Base-by-base conservation (phyloP, 73 alveolate genomes). In the Effrenium voratum region DNA sequence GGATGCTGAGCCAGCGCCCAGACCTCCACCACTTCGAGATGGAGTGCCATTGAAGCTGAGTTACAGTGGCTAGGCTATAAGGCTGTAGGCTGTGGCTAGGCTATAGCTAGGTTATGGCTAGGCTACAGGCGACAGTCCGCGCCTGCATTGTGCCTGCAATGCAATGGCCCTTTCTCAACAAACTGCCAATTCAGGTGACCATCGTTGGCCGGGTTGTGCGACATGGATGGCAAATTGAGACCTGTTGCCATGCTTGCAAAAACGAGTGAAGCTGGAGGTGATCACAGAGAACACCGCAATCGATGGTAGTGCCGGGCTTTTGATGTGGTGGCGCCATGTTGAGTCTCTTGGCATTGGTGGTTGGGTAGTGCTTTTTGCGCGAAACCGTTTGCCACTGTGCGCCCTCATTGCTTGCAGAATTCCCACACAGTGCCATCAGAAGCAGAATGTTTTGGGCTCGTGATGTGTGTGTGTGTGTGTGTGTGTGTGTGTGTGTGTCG, bases 251-350 rank as follows among this genome's bases (percentile, higher is more conserved):
- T 63, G 26, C 77, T 30, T 36, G 12, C 26, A 36, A 63, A 8
- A 8, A 22, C 10, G 77, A 63, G 43, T 36, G 10, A 24, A 36
- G 77, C 40, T 70, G 47, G 26, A 87, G 95, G 95, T 87, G 5
- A 87, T 87, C 59, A 87, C 95, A 1, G 95, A 87, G 83, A 87
- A 85, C 72, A 45, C 72, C 5, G 95, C 95, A 49, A 87, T 87
- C 32, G 95, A 87, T 63, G 95, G 76, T 66, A 83, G 63, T 63
- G 95, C 95, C 43, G 95, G 95, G 28, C 55, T 87, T 38, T 85
- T 87, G 70, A 87, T 87, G 95, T 87, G 95, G 95, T 87, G 95
- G 95, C 83, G 95, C 6, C 95, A 87, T 66, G 95, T 87, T 32
- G 95, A 87, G 95, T 41, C 2, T n/a, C 83, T 55, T 60, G 93